Base-by-base conservation (phyloP, 2,329 filamentous ascomycete genomes). In the Xylariaceae sp. region DNA sequence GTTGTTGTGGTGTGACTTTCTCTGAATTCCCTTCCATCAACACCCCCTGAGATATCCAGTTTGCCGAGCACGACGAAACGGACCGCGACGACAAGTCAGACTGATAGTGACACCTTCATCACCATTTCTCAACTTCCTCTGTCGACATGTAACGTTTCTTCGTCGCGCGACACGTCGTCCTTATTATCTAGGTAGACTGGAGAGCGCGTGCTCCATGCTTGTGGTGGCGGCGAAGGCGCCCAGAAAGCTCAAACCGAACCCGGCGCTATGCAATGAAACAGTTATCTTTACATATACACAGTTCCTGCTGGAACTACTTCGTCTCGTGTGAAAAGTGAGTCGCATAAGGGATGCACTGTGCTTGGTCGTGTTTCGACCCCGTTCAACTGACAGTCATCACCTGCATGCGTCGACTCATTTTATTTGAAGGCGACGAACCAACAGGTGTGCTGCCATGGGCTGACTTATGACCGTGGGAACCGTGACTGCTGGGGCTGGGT, bases 311-410 rank as follows among this genome's bases (percentile, higher is more conserved):
- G 53, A 61, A 61, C 59, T 51, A 48, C 39, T 50, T 51, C 45
- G 35, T 61, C 47, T 61, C 34, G 34, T 42, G 47, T 49, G 44
- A 45, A 44, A 48, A 30, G 18, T 51, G 44, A 44, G 8, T 35
- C 13, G 30, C 23, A 13, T 13, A 4, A n/a, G 23, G 10, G 45
- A 50, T 35, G 47, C 39, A 51, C 49, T 44, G 17, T 56, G 8
- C 39, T 11, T 23, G 18, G 15, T 17, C 30, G 48, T 30, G 17
- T 13, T 37, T 47, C 9, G 11, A 13, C 53, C 37, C 8, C 50
- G 44, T 54, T 77, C 73, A 85, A 67, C 75, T 80, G 62, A 87
- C 84, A 48, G 82, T 86, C 84, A 87, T 87, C 77, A 87, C 79
- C 69, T 85, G 83, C 76, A 87, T 79, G 58, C 83, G 78, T 65